Percentiles rank a stretch among this genome's conserved stretches.
Conservation (phyloP, 1,284 basidiomycete genomes). For the Xanthoconium separans region DNA sequence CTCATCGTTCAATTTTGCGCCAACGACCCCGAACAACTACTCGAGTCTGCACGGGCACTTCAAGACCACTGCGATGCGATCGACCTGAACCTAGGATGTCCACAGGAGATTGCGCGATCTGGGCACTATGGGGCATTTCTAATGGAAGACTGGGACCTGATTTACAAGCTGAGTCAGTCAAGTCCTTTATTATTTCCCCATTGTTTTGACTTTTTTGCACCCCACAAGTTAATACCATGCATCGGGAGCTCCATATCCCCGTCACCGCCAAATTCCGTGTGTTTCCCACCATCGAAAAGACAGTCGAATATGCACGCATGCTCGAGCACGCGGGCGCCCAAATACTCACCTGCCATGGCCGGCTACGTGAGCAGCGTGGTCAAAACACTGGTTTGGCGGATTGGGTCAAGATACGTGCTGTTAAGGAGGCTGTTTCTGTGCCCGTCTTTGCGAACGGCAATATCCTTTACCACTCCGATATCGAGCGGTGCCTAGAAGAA, state of each 20-base stretch:
- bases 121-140: constrained; percentile 91
- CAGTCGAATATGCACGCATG: constrained; percentile 93
- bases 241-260: constrained; percentile 81
- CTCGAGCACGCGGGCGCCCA: constrained; percentile 94
- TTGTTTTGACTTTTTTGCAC: neutral
- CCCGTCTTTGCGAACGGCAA: constrained; percentile 99
- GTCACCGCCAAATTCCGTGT: constrained; percentile 97
- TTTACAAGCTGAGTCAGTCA: constrained; percentile 74
- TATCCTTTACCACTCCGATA: constrained; percentile 82
- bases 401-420: constrained; percentile 81
- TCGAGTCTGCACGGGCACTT: constrained; percentile 73
- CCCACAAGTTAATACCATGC: constrained; percentile 74
- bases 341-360: constrained; percentile 92
- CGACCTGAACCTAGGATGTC: constrained; percentile 95
- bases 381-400: constrained; percentile 80
- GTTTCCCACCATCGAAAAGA: constrained; percentile 84
- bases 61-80: constrained; percentile 85
- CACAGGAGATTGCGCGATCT: constrained; percentile 89
- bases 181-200: neutral
- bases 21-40: constrained; percentile 80
- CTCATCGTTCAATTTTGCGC: constrained; percentile 94
- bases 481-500: constrained; percentile 70
- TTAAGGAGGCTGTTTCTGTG: constrained; percentile 84
- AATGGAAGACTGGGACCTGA: constrained; percentile 92
- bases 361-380: constrained; percentile 90